phyloP scores from a whole-genome alignment of 148 eudicot species.

The Diospyros lotus region DNA sequence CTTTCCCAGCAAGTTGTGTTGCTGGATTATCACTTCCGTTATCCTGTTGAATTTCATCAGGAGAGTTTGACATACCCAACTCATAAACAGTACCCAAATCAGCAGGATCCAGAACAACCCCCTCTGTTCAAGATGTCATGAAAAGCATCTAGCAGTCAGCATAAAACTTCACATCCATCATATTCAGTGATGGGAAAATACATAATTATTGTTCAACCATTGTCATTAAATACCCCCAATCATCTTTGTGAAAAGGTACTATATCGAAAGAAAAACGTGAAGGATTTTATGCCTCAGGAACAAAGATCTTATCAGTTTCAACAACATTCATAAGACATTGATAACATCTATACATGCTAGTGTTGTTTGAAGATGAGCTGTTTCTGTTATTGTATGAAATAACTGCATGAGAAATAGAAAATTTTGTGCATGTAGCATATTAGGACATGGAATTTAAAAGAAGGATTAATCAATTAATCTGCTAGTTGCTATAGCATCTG shows the following conservation, averaged over 20 bases:
- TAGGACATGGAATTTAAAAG: background rate
- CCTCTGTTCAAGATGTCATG: conserved; percentile 8
- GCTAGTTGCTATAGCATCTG: background rate
- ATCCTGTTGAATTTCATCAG: background rate
- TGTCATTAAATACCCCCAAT: background rate
- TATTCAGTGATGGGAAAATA: too few species aligned
- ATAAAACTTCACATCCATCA: background rate
- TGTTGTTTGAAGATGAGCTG: background rate
- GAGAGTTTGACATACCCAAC: conserved; percentile 9
- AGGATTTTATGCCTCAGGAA: background rate
- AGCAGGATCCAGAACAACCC: background rate
- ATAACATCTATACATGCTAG: background rate
- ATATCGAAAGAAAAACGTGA: background rate
- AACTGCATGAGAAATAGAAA: background rate
- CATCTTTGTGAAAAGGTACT: background rate
- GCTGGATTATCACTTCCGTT: conserved; percentile 6
- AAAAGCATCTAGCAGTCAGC: background rate
- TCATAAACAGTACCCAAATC: background rate
- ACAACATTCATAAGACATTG: background rate
- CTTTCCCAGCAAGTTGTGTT: conserved; percentile 8
- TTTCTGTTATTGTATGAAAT: background rate
- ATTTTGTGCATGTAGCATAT: background rate
- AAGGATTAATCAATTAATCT: background rate
- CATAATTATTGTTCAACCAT: too few species aligned
- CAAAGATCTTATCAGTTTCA: background rate